Base-by-base conservation (phyloP, 345 rosid species). In the Ceriops tagal region DNA sequence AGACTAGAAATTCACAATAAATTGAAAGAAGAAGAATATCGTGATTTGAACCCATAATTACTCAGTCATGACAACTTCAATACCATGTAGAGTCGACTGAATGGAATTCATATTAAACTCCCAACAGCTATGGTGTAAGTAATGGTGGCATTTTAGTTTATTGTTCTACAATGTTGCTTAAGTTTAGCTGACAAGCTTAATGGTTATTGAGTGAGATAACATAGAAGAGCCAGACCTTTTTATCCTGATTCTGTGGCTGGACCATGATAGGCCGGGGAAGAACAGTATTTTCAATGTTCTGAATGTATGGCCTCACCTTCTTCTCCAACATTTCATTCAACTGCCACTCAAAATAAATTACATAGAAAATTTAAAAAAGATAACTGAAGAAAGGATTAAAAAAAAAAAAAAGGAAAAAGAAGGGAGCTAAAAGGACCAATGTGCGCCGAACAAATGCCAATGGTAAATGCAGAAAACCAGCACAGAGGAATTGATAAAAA, bases 311-410 rank as follows among this genome's bases (percentile, higher is more conserved):
- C 39, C 80, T 85, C 63, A 89, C 92, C 84, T 93, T 90, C 85
- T 93, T 89, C 80, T 83, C 91, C 85, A 92, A 75, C 84, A 88
- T 80, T 70, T 90, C 87, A 65, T 86, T 89, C 81, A 93, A 80
- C 97, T 93, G 80, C 62, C 62, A 62, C 64, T 15, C 58, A 69
- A 71, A 55, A 56, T 71, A 56, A 35, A 71, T 60, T 26, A 47
- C 5, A 61, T n/a, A 24, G 5, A 56, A 34, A 11, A 18, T 3
- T 13, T 22, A 26, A 22, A 22, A 5, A 8, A 13, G 11, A 22
- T 9, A 21, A 53, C 1, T 11, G 27, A 39, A 9, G 4, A 39
- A 10, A 39, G 46, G 4, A 34, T 34, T 7, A 39, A 39, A 2
- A 10, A 9, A 39, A 2, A 2, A 10, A 10, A 39, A 39, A 39